Base-by-base conservation (phyloP, 1,284 basidiomycete species). In the Schizophyllum amplum region DNA sequence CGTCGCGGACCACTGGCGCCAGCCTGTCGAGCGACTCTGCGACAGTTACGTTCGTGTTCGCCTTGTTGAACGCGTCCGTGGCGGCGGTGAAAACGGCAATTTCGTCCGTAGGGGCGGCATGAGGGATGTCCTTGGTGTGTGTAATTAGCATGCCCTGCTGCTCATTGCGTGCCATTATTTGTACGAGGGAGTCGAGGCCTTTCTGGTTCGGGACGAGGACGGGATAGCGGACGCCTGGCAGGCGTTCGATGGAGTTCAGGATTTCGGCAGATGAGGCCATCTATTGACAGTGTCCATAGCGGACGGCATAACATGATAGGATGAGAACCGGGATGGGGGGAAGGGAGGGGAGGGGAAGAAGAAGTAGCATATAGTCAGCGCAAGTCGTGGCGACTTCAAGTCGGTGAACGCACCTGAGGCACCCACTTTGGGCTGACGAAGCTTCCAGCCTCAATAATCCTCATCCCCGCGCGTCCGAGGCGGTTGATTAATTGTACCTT, bases 391-490 rank as follows among this genome's bases (percentile, higher is more conserved):
- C 51, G n/a, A 11, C 0, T n/a, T 13, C 22, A 7, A 20, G 21
- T 20, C 33, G 6, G 15, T 15, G 6, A 47, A 73, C 83, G 59
- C 61, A 87, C 92, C 80, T 94, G 91, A 0, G 93, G 94, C 17
- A 97, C 91, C 89, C 93, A 94, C 69, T 93, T 94, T 0, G 89
- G 87, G 68, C 90, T 90, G 56, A 98, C 94, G 67, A 97, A 97
- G 66, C 90, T 91, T 4, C 95, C 95, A 0, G 86, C 83, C 72
- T 98, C 95, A 61, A 98, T 87, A 56, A 77, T 82, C 56, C 74
- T 76, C 61, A 87, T 70, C 0, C 95, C 95, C 2, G 90, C 84
- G 7, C 72, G 67, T 4, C 81, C 82, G 4, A 98, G 82, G 13
- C 86, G 74, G 59, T 90, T 81, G 60, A 98, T 86, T 52, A 98